Base-by-base conservation (phyloP, 2,329 filamentous ascomycete species). In the Neodidymelliopsis sp. region DNA sequence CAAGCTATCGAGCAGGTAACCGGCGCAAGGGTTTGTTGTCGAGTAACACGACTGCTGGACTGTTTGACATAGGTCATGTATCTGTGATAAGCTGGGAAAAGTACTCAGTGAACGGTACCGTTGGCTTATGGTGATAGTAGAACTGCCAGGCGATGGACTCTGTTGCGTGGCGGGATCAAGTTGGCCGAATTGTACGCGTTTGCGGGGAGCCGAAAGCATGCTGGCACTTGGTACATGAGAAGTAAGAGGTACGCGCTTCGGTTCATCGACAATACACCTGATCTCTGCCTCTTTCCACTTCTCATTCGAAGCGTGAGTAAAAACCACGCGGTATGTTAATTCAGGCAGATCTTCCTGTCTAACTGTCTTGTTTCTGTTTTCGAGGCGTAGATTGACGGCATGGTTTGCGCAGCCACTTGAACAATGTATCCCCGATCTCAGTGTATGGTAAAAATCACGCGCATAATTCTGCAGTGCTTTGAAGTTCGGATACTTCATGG, bases 321-420 rank as follows among this genome's bases (percentile, higher is more conserved):
- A 61, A 2, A 65, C 31, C 4, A 65, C 49, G 5, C 53, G 50
- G 31, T 57, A 63, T n/a, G n/a, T n/a, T n/a, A n/a, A n/a, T n/a
- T n/a, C n/a, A 12, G 53, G 54, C 0, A 29, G 51, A 16, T 41
- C 30, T 30, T 55, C 49, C 1, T 48, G 23, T 2, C 3, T 25
- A 19, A 41, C 35, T 15, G 38, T 44, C 7, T n/a, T 29, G 6
- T 48, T 39, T 15, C 60, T 38, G 19, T 22, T 49, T 18, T 62
- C 59, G 4, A 65, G 30, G 15, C 58, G 56, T 23, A 69, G 33
- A 40, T 62, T 63, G n/a, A 53, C 61, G 12, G 54, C 53, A 34
- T 68, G 66, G 2, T 47, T 48, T 6, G 43, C 30, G 37, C 66
- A 69, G 0, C 49, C 44, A 16, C 24, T n/a, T 4, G 15, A 6